These are phyloP conservation scores for Macrolepiota albuminosa DNA, from an alignment of 768 basidiomycete genomes.

Conservation along the genomic window DNA sequence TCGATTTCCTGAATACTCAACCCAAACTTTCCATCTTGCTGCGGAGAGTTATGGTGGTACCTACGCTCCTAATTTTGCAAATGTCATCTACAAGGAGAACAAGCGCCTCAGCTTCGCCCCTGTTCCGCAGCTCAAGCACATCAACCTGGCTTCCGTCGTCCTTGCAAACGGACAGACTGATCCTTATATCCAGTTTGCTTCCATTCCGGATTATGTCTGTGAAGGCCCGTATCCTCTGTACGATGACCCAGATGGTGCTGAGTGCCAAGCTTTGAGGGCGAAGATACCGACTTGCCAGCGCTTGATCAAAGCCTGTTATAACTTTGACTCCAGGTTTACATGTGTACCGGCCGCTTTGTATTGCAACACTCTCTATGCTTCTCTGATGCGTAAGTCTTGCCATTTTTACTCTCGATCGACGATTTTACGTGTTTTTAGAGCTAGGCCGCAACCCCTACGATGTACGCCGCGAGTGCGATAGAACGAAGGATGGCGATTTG, in stretches of 20 bases:
- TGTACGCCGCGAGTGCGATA: constrained; percentile 72
- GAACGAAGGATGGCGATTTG: constrained; percentile 58
- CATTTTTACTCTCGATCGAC: neutral
- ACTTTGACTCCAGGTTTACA: constrained; percentile 50
- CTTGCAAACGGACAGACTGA: constrained; percentile 89
- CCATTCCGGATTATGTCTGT: constrained; percentile 80
- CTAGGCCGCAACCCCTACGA: constrained; percentile 89
- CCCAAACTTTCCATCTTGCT: constrained; percentile 70
- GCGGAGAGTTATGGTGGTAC: constrained; percentile 78
- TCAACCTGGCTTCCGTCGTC: constrained; percentile 81
- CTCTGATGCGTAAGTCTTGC: constrained; percentile 57
- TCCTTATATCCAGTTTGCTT: constrained; percentile 74
- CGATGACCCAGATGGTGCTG: constrained; percentile 59
- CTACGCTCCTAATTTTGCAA: constrained; percentile 85
- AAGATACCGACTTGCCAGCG: constrained; percentile 75
- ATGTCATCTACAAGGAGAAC: constrained; percentile 76
- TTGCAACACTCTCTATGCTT: constrained; percentile 71
- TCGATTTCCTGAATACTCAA: constrained; percentile 72
- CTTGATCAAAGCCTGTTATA: constrained; percentile 68
- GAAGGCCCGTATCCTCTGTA: constrained; percentile 81
- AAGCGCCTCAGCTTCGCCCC: constrained; percentile 44
- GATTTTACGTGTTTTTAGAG: constrained; percentile 30
- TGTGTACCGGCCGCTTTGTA: constrained; percentile 75
- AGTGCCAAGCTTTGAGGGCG: constrained; percentile 56
- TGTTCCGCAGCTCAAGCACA: constrained; percentile 48